Evolutionary conservation across 2,329 filamentous ascomycete species (phyloP), one percentile per base, ranked within the genome.

Genomic region (Scedosporium dehoogii): DNA sequence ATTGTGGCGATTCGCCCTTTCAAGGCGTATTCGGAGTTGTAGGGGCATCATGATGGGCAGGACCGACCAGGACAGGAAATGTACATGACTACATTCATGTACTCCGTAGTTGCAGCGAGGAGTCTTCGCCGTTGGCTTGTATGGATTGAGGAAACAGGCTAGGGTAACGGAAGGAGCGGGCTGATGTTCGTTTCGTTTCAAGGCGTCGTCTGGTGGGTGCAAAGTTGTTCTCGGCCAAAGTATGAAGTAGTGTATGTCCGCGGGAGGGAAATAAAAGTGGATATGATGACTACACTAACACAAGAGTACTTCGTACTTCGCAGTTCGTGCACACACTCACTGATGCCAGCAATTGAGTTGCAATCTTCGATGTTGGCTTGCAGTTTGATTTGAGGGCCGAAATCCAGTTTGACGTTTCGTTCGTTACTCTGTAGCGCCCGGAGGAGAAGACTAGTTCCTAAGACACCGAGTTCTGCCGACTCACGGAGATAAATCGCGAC

Each of bases 1-100:
- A 73, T 84, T 85, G 69, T 82, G 76, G 60, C 71, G 73, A 67
- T 80, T 74, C 69, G 69, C 25, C 74, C 42, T 51, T 70, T 23
- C 38, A 42, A 60, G 27, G 38, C 14, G 53, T 29, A 14, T 29
- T 16, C 6, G 48, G 51, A 21, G 62, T 25, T 41, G 33, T 38
- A 27, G 21, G 18, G 55, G 25, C 25, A 21, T 12, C 56, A 58
- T 58, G 27, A n/a, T 38, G 27, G 51, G 18, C 18, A 55, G 51
- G 23, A 23, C 51, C 21, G 33, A 38, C 9, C 33, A 38, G 33
- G 33, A 38, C 33, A 12, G 33, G 33, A 38, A 12, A 38, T 38
- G 10, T 38, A 38, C 33, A 38, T 38, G 33, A 38, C 33, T 38
- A 38, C 33, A 12, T 38, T 38, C 33, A 38, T 38, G 33, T n/a